These are phyloP conservation scores for Phyllosticta citribraziliensis DNA, from an alignment of 2,329 filamentous ascomycete genomes.

Conservation along the genomic window DNA sequence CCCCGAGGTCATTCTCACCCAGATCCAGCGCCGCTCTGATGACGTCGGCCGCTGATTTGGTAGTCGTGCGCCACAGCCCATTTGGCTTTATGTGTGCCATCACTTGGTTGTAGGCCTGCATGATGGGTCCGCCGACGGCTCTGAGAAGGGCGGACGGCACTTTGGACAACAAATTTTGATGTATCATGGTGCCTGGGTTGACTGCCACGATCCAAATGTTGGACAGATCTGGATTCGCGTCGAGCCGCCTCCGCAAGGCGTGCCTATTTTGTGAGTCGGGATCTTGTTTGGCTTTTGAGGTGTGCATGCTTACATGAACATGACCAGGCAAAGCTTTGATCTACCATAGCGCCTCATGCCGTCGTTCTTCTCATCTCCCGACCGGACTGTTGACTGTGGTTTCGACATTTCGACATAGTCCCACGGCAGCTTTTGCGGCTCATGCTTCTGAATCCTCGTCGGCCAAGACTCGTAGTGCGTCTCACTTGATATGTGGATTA, in stretches of 20 bases:
- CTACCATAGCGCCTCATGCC: conserved; percentile 1
- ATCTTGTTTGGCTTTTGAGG: not conserved
- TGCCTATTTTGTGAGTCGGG: not conserved
- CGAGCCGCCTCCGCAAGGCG: not conserved
- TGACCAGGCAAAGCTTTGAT: conserved; percentile 1
- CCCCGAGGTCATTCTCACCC: not conserved
- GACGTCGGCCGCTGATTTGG: conserved; percentile 2
- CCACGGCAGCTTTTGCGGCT: not conserved
- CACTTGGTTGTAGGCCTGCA: not conserved
- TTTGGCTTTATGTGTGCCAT: not conserved
- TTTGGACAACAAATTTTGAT: not conserved
- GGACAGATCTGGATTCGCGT: not conserved
- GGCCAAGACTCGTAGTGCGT: conserved; percentile 9
- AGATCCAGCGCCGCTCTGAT: not conserved
- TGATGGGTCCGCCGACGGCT: not conserved
- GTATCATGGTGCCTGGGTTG: not conserved
- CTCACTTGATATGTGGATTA: conserved; percentile 15
- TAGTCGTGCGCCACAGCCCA: not conserved
- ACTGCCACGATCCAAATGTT: not conserved
- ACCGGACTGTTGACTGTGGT: not conserved
- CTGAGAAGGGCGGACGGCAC: not conserved
- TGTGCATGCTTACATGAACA: conserved; percentile 2
- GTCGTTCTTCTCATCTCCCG: not conserved
- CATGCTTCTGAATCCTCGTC: not conserved
- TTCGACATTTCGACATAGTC: not conserved